Conservation (phyloP, 1,284 basidiomycete genomes). For the Microbotryum intermedium region DNA sequence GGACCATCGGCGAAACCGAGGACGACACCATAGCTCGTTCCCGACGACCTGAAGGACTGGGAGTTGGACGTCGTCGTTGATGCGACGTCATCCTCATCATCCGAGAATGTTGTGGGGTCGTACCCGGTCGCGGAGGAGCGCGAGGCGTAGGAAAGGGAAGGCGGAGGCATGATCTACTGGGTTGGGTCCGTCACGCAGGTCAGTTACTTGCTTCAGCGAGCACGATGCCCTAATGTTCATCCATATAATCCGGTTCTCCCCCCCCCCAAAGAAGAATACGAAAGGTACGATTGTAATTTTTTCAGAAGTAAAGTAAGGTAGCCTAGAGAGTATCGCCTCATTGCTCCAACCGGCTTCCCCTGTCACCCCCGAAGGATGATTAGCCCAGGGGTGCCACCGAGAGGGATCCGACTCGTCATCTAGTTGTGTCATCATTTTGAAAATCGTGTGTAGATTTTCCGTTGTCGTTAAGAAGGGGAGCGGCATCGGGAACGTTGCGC, state of each 20-base stretch:
- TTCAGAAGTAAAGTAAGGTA: slow-evolving; percentile 14
- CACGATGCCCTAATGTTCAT: neutral
- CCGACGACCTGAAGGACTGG: neutral
- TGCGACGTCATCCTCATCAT: slow-evolving; percentile 20
- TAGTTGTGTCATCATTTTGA: slow-evolving; percentile 1
- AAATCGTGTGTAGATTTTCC: neutral
- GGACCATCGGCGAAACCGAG: slow-evolving; percentile 23
- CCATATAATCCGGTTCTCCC: neutral
- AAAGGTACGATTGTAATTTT: neutral
- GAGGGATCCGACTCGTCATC: slow-evolving; percentile 26
- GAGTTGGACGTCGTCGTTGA: slow-evolving; percentile 10
- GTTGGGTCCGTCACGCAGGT: neutral
- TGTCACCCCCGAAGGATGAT: slow-evolving; percentile 9
- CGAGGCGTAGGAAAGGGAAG: slow-evolving; percentile 11
- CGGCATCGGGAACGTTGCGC: no score
- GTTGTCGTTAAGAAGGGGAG: no score
- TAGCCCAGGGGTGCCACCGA: slow-evolving; percentile 14
- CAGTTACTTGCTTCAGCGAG: neutral
- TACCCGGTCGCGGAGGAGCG: slow-evolving; percentile 6
- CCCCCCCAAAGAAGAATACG: neutral
- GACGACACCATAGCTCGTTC: slow-evolving; percentile 11
- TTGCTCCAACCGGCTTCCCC: no score
- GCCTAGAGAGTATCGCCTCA: slow-evolving; percentile 16
- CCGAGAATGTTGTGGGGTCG: slow-evolving; percentile 22
- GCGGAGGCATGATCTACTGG: slow-evolving; percentile 10